phyloP scores from a whole-genome alignment of 805 yeast genomes.

The Wickerhamomyces xylosicus region DNA sequence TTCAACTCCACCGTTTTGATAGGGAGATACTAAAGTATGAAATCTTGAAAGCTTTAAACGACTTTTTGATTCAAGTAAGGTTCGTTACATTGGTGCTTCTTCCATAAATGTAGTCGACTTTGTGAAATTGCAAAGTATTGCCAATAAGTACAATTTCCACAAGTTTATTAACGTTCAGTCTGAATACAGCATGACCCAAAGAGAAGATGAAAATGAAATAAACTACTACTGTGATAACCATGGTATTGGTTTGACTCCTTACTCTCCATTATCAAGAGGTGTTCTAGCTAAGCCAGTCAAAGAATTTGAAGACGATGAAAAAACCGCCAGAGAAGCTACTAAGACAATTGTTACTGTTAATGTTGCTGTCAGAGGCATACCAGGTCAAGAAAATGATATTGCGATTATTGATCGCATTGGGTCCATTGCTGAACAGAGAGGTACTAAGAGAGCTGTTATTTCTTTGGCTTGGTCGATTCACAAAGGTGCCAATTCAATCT shows the following conservation, averaged over 20 bases:
- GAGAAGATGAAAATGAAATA: conserved; percentile 59
- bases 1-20: conserved; percentile 44
- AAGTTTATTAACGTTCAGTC: conserved; percentile 53
- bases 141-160: conserved; percentile 44
- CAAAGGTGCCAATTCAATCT: conserved; percentile 43
- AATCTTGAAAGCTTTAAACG: conserved; percentile 41
- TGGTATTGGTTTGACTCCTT: conserved; percentile 47
- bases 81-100: conserved; percentile 51
- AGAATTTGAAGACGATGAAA: too few relatives aligned
- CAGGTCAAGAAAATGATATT: conserved; percentile 14
- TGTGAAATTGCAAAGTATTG: conserved; percentile 34
- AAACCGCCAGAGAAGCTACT: too few relatives aligned
- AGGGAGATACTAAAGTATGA: conserved; percentile 32
- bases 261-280: conserved; percentile 53
- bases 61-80: conserved; percentile 32
- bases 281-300: too few relatives aligned
- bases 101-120: conserved; percentile 37
- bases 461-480: conserved; percentile 40
- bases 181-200: conserved; percentile 34
- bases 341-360: too few relatives aligned
- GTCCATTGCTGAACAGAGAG: conserved; percentile 34
- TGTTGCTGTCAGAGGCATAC: conserved; percentile 43
- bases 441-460: conserved; percentile 41
- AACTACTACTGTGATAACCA: conserved; percentile 39
- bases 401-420: conserved; percentile 38